These are phyloP conservation scores for Calonectria pseudoturangicola DNA, from an alignment of 2,329 filamentous ascomycete species.

Conservation along the genomic window DNA sequence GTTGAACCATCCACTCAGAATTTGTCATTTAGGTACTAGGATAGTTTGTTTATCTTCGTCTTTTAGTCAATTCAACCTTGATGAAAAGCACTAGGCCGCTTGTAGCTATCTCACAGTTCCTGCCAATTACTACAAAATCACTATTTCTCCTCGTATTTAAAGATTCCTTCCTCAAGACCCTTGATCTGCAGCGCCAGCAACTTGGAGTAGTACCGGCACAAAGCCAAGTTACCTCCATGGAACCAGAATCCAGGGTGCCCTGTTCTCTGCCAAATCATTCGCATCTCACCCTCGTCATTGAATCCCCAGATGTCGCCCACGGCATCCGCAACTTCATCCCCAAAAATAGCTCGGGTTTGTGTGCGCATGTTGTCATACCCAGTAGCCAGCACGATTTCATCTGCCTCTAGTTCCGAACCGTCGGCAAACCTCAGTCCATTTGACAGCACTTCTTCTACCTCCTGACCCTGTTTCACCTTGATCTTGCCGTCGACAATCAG, in stretches of 20 bases:
- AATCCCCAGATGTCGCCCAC: slow-evolving; percentile 78
- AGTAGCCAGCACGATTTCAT: slow-evolving; percentile 78
- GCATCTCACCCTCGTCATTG: slow-evolving; percentile 73
- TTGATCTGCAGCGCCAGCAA: slow-evolving; percentile 72
- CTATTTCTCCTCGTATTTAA: slow-evolving; percentile 44
- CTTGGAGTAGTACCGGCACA: slow-evolving; percentile 77
- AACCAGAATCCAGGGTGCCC: slow-evolving; percentile 81
- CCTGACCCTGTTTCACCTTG: slow-evolving; percentile 75
- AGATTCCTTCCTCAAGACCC: slow-evolving; percentile 62
- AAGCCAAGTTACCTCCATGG: slow-evolving; percentile 78
- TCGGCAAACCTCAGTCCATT: slow-evolving; percentile 70
- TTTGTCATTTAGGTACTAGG: too few relatives aligned
- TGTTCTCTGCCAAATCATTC: slow-evolving; percentile 74
- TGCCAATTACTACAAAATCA: too few relatives aligned
- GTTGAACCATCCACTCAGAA: too few relatives aligned
- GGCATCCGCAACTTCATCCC: slow-evolving; percentile 74
- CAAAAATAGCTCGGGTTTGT: slow-evolving; percentile 76
- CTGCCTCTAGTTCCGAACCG: slow-evolving; percentile 73
- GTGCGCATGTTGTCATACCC: slow-evolving; percentile 82
- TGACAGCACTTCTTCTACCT: slow-evolving; percentile 70
- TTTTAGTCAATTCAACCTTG: too few relatives aligned
- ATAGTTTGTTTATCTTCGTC: too few relatives aligned
- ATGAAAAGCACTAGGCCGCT: too few relatives aligned
- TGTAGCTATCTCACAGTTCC: too few relatives aligned
- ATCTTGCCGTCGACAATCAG: slow-evolving; percentile 79